Base-by-base conservation (phyloP, 2,329 filamentous ascomycete species). In the Cladosporium austrohemisphaericum region DNA sequence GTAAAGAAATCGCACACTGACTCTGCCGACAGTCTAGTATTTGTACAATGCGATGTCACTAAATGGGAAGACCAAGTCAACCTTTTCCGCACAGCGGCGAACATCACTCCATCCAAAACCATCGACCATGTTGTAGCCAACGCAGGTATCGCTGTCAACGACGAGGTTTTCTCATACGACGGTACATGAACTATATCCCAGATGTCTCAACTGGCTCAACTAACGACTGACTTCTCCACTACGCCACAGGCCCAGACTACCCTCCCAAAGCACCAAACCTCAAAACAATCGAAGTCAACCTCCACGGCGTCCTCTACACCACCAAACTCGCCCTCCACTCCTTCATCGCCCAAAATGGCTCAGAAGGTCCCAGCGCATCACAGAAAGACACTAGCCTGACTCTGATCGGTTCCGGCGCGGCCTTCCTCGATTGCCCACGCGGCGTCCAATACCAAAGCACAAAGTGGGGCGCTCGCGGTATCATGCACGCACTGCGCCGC, bases 391-490 rank as follows among this genome's bases (percentile, higher is more conserved):
- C 51, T 3, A 52, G 38, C 20, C 41, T 55, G 11, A 41, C 53
- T n/a, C 50, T 55, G 31, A 50, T 54, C 23, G 52, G 52, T 16
- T 50, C 38, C 14, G 52, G 51, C 3, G 54, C 54, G 4, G 52
- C 49, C 3, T 52, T 41, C 36, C 32, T 55, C 9, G 54, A 55
- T 26, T 40, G 46, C 26, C 61, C 63, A 0, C 58, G 64, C 6
- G 58, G 54, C 4, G 54, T 64, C n/a, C 61, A 65, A 44, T 72
- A 72, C 55, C 55, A 57, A 23, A 59, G 59, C 3, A 65, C 63
- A 11, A 71, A 71, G 52, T 71, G 65, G 57, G 67, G 59, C 3
- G 59, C 66, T 44, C 59, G 68, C 37, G 67, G 67, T 1, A 63
- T 71, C n/a, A 66, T 71, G 63, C 65, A 65, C 50, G 57, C 62